These are phyloP conservation scores for Coriolopsis trogii DNA, from an alignment of 1,284 basidiomycete species.

Conservation along the genomic window DNA sequence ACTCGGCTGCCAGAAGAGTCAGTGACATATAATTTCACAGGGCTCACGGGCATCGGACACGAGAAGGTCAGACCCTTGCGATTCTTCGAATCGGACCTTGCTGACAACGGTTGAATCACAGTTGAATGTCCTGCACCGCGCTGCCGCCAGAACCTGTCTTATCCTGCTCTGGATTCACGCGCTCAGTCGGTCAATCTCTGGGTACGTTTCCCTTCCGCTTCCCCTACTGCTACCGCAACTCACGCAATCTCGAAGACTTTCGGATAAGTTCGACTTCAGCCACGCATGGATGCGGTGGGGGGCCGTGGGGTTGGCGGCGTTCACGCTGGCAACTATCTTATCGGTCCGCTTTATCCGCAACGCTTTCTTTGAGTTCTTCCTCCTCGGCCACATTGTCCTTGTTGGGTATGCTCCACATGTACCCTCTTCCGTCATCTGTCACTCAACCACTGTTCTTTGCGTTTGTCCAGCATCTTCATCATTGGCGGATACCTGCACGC, in stretches of 20 bases:
- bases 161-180: constrained; percentile 41
- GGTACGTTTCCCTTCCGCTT: constrained; percentile 21
- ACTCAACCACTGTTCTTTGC: constrained; percentile 1
- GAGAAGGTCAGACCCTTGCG: constrained; percentile 38
- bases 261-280: constrained; percentile 33
- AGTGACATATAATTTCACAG: constrained; percentile 25
- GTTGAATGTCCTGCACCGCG: constrained; percentile 41
- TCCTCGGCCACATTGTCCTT: constrained; percentile 47
- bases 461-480: constrained; percentile 35
- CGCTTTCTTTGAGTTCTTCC: constrained; percentile 49
- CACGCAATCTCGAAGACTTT: constrained; percentile 25
- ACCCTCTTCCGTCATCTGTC: neutral
- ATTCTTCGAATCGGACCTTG: neutral
- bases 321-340: constrained; percentile 43
- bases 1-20: neutral
- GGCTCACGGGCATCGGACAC: constrained; percentile 47
- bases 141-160: constrained; percentile 37
- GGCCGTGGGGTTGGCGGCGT: constrained; percentile 39
- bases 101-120: constrained; percentile 2
- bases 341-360: constrained; percentile 44
- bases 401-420: constrained; percentile 33
- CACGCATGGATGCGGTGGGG: constrained; percentile 41
- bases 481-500: constrained; percentile 37
- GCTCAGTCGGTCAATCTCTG: constrained; percentile 27
- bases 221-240: neutral